A percentile compares a stretch with the other conserved stretches of the same genome.
phyloP scores from a whole-genome alignment of 2,329 filamentous ascomycete species.

The Sporothrix luriei region DNA sequence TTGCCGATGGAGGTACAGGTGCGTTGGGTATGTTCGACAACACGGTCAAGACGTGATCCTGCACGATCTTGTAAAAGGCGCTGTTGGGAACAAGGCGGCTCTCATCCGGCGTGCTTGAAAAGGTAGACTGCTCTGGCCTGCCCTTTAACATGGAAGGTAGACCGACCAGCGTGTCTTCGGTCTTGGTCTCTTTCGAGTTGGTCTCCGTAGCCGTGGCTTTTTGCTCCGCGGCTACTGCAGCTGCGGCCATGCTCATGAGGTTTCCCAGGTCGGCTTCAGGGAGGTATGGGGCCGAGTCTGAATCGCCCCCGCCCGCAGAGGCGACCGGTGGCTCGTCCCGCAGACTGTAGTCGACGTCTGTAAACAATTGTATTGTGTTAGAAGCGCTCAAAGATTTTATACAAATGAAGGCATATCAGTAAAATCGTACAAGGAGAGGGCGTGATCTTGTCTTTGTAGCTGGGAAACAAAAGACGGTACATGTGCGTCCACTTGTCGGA shows the following conservation, averaged over 20 bases:
- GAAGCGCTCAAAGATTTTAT: neutral
- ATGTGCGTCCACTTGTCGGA: conserved; percentile 47
- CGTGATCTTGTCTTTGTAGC: conserved; percentile 38
- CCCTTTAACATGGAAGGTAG: neutral
- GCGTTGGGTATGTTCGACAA: conserved; percentile 24
- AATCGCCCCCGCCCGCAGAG: neutral
- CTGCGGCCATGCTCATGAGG: conserved; percentile 15
- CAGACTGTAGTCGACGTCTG: conserved; percentile 31
- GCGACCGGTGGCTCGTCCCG: conserved; percentile 1
- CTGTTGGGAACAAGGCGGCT: neutral
- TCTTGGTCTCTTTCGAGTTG: neutral
- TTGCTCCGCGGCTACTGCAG: conserved; percentile 28
- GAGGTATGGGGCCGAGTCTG: neutral
- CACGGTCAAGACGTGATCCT: conserved; percentile 27
- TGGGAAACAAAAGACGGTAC: conserved; percentile 46
- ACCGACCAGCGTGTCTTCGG: neutral
- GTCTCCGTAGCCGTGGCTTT: neutral
- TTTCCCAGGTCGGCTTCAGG: conserved; percentile 1
- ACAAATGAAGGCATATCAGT: neutral
- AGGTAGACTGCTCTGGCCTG: neutral
- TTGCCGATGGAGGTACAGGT: neutral
- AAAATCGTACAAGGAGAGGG: conserved; percentile 44
- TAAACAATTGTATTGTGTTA: neutral
- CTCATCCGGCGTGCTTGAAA: neutral
- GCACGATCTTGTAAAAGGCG: conserved; percentile 26